Base-by-base conservation (phyloP, 1,284 basidiomycete genomes). In the Cutaneotrichosporon cutaneum region DNA sequence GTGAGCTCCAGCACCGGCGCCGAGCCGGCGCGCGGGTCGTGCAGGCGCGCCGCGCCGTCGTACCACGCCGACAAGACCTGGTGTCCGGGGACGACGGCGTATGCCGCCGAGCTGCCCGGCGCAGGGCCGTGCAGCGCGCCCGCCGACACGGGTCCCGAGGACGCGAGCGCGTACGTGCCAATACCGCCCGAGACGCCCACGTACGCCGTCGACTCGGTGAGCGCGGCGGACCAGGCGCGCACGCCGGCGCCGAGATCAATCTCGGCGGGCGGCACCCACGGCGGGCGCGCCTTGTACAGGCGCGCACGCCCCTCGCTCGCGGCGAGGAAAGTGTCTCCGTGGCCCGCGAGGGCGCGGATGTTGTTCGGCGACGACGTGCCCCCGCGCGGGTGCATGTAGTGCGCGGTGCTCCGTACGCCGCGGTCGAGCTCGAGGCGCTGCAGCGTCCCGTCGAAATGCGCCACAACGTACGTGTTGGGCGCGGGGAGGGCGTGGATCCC, bases 31-130 rank as follows among this genome's bases (percentile, higher is more conserved):
- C 78, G 76, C 22, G 78, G 65, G 60, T 80, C 78, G 64, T 79
- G 73, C 16, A 80, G 18, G 16, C 78, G 72, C 18, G 76, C 68
- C 35, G 70, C 61, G 10, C 75, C 75, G 65, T 80, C 78, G 66
- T 73, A 77, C 78, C 78, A 80, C 51, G 76, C 75, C 7, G 70
- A 71, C 13, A 79, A 63, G 3, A 79, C 45, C 6, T 14, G 21
- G 18, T 13, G 45, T 13, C 26, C 32, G 5, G 54, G 22, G 11
- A 54, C 47, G 33, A 64, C 48, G 36, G 52, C 62, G 53, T 67
- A 66, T 16, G 63, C 60, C 13, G 63, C 60, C 1, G 60, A 62
- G 10, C n/a, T n/a, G n/a, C 44, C 24, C 3, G 51, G 56, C 44
- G n/a, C 14, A 4, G 42, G 4, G 22, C 54, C 57, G 11, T 50